Conservation (phyloP, 306 rosid species). For the Sesbania bispinosa region DNA sequence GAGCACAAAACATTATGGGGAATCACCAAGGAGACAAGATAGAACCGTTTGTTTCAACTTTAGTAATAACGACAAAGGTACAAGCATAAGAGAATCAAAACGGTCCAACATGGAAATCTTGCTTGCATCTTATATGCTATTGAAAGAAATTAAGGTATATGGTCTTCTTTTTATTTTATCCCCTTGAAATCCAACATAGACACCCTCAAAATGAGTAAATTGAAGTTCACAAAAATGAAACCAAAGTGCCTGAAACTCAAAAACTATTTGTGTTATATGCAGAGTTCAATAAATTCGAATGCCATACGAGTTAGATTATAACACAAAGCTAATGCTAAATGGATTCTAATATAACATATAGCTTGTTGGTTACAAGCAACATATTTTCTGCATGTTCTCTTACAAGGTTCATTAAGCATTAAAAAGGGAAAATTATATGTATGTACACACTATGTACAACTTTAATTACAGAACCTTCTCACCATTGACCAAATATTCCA, state of each 20-base stretch:
- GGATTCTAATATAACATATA: too few relatives aligned
- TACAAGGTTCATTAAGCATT: not conserved
- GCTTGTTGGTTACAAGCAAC: not conserved
- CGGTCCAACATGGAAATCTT: not conserved
- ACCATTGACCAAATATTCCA: conserved; percentile 26
- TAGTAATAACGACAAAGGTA: conserved; percentile 3
- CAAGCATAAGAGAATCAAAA: conserved; percentile 2
- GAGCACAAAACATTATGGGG: not conserved
- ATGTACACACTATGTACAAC: not conserved
- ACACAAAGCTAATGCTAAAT: too few relatives aligned
- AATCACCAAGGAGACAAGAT: conserved; percentile 4
- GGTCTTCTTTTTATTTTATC: not conserved
- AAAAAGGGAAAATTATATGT: not conserved
- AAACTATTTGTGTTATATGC: too few relatives aligned
- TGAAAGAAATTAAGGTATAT: not conserved
- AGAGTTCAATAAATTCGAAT: not conserved
- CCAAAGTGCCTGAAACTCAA: too few relatives aligned
- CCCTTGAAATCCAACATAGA: not conserved
- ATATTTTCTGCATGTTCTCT: not conserved
- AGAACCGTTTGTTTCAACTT: conserved; percentile 1
- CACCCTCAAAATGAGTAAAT: too few relatives aligned
- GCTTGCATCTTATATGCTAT: too few relatives aligned
- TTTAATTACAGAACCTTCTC: not conserved
- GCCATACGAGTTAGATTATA: too few relatives aligned
- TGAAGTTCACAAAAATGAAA: too few relatives aligned